Conservation (phyloP, 345 rosid genomes). For the Gossypium sturtianum region DNA sequence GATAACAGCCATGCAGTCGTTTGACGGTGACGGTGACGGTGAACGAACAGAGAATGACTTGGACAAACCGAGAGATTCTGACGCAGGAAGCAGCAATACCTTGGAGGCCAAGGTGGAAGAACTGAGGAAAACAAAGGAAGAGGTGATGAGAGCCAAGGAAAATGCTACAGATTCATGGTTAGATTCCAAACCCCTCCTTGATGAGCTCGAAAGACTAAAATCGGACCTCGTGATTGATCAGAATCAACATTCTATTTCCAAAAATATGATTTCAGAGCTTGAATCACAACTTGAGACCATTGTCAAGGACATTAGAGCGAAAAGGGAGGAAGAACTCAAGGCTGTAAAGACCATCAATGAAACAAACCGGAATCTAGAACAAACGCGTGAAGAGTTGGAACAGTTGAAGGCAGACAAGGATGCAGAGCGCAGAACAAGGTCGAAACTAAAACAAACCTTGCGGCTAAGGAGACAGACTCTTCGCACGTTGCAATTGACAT, state of each 20-base stretch:
- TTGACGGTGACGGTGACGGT: neutral
- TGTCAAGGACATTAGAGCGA: slow-evolving; percentile 11
- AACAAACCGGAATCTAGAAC: slow-evolving; percentile 18
- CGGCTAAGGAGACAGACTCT: slow-evolving; percentile 42
- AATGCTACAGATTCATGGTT: slow-evolving; percentile 44
- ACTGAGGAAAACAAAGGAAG: slow-evolving; percentile 28
- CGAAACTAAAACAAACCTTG: slow-evolving; percentile 29
- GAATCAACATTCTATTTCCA: slow-evolving; percentile 31
- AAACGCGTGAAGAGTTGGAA: slow-evolving; percentile 22
- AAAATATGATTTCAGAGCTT: slow-evolving; percentile 26
- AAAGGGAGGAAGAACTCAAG: slow-evolving; percentile 30
- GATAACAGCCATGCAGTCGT: slow-evolving; percentile 10
- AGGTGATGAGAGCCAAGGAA: slow-evolving; percentile 37
- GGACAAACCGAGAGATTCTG: neutral
- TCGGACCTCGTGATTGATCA: slow-evolving; percentile 26
- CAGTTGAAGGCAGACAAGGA: slow-evolving; percentile 18
- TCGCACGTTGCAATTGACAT: slow-evolving; percentile 28
- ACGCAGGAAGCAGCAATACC: neutral
- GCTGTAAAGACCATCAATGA: slow-evolving; percentile 20
- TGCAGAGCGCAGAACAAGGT: slow-evolving; percentile 24
- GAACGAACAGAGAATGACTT: neutral
- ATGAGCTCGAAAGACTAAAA: slow-evolving; percentile 48
- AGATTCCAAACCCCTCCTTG: slow-evolving; percentile 49
- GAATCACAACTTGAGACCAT: slow-evolving; percentile 30
- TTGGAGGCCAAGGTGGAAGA: slow-evolving; percentile 23